Evolutionary conservation across 306 rosid genomes (phyloP), one percentile per base, ranked within the genome.

Genomic region (Lathyrus tuberosus): DNA sequence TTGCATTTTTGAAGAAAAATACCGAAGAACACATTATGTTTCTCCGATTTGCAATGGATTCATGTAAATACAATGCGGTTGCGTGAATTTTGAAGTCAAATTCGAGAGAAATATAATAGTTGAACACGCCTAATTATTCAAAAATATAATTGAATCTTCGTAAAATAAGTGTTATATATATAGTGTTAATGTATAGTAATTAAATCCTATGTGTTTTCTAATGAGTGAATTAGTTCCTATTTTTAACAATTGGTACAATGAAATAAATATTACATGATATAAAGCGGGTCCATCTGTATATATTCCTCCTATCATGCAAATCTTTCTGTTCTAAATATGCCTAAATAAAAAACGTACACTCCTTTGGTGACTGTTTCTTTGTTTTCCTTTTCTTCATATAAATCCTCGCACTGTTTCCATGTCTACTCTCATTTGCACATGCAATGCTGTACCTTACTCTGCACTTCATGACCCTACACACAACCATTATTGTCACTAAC

Each of bases 381-480:
- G 30, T 14, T 9, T 52, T 57, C 17, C 11, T 6, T 33, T 40
- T 33, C 9, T 46, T 40, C 14, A 35, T 8, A 41, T 54, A 68
- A 63, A 49, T 26, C 48, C 54, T 74, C 67, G 48, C 49, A 68
- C 47, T 57, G 75, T 76, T 15, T 82, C 66, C 84, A 77, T 82
- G 81, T 82, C 82, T 73, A 78, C 79, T 78, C 42, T 30, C 72
- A 78, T 78, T 80, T 82, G 86, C 90, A 89, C 92, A 78, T 81
- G 88, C 76, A 49, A 41, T 74, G 71, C 80, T 74, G 52, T 58
- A 66, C 43, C 70, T 42, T 41, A 71, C 71, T 68, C 75, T 77
- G 80, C 65, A 62, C 52, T 59, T 58, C 17, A 65, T 42, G 83
- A 70, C 46, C 78, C 82, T 71, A 68, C 78, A 72, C 70, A 81